Base-by-base conservation (phyloP, 73 alveolate species). In the Blepharisma stoltei region DNA sequence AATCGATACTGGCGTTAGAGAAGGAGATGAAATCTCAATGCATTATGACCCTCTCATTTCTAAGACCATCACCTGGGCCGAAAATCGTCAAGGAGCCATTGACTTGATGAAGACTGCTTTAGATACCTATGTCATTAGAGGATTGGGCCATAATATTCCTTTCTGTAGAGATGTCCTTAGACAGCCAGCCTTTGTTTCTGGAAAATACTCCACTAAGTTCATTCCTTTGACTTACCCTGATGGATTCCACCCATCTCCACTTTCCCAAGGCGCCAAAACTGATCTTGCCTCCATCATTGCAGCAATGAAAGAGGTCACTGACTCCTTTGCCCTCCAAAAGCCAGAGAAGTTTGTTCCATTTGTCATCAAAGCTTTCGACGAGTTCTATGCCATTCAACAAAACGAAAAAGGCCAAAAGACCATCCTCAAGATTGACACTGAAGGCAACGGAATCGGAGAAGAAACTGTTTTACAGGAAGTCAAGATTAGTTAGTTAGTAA, bases 1-100 rank as follows among this genome's bases (percentile, higher is more conserved):
- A 81, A 87, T 92, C 23, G 98, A 92, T 49, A 87, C 95, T 25
- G 98, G 98, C 46, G 94, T 92, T 6, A 83, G 96, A 78, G 90
- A 92, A 73, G 97, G 97, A 8, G 98, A 92, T 71, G 86, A 76
- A 20, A 92, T 92, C 67, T 83, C 97, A 20, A 86, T 89, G 53
- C 90, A 78, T 75, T 92, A 90, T 67, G 98, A 92, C 77, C 98
- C 98, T 20, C 92, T 92, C 93, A 87, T 92, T 18, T 83, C 97
- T 9, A 92, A 92, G 67, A 86, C 91, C 6, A 88, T 92, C 7
- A 95, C 87, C 27, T 83, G 89, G 85, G 98, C 94, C 20, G 80
- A 89, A 55, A 86, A 78, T 76, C 78, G 98, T 66, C 43, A 60
- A 41, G 87, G 69, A 52, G 98, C 98, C 11, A 90, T 92, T 41